phyloP scores from a whole-genome alignment of 805 yeast genomes.

The Torulaspora maleeae region DNA sequence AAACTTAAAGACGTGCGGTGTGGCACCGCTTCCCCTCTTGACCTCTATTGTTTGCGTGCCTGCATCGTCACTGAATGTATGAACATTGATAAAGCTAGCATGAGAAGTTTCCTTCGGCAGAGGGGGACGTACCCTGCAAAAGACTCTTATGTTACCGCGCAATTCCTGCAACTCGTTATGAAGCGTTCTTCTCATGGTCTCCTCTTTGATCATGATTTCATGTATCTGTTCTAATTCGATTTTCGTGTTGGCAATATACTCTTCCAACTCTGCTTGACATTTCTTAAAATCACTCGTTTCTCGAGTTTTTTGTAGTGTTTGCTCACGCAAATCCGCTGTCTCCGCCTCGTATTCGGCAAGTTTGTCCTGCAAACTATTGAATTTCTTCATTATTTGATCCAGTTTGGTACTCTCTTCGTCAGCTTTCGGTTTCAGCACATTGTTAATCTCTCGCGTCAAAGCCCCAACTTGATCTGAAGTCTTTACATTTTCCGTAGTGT shows the following conservation, averaged over 20 bases:
- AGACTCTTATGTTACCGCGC: slow-evolving; percentile 89
- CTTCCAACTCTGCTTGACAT: slow-evolving; percentile 22
- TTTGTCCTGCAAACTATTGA: slow-evolving; percentile 22
- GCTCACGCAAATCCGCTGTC: slow-evolving; percentile 25
- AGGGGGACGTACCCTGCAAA: slow-evolving; percentile 76
- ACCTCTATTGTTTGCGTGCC: slow-evolving; percentile 30
- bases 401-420: slow-evolving; percentile 11
- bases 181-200: slow-evolving; percentile 52
- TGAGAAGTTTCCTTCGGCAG: slow-evolving; percentile 20
- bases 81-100: slow-evolving; percentile 32
- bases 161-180: slow-evolving; percentile 79
- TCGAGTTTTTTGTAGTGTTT: slow-evolving; percentile 22
- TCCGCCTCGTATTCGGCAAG: slow-evolving; percentile 25
- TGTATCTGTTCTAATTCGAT: slow-evolving; percentile 33
- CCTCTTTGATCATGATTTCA: slow-evolving; percentile 44
- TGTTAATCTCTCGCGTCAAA: slow-evolving; percentile 14
- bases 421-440: slow-evolving; percentile 14
- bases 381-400: slow-evolving; percentile 12
- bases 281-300: slow-evolving; percentile 12
- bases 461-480: slow-evolving; percentile 26
- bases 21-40: slow-evolving; percentile 9
- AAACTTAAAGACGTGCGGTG: slow-evolving; percentile 51
- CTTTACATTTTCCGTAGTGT: slow-evolving; percentile 29
- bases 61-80: slow-evolving; percentile 25
- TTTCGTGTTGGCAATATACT: slow-evolving; percentile 30